phyloP scores from a whole-genome alignment of 306 rosid species.

The cucumber (Cucumis sativus) region DNA sequence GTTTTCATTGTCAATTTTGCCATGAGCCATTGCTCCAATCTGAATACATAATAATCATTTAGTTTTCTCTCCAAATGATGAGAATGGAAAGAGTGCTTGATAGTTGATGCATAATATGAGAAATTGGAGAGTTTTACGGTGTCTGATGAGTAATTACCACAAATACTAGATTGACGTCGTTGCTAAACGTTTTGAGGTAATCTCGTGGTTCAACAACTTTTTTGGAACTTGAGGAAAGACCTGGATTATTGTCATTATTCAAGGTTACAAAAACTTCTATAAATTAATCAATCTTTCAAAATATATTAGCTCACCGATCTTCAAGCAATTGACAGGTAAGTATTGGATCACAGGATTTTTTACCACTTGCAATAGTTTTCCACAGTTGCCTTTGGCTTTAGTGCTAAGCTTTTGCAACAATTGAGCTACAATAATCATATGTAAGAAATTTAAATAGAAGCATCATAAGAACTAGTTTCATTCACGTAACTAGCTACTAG shows the following conservation, averaged over 20 bases:
- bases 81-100: not conserved
- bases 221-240: constrained; percentile 5
- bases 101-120: not conserved
- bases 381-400: constrained; percentile 6
- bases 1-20: constrained; percentile 9
- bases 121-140: not conserved
- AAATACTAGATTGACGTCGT: not conserved
- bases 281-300: not conserved
- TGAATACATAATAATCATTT: not conserved
- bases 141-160: not conserved
- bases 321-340: constrained; percentile 5
- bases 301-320: constrained; percentile 2
- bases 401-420: constrained; percentile 7
- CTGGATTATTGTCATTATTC: not conserved
- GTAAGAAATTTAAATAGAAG: not conserved
- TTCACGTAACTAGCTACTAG: too few relatives aligned
- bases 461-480: not conserved
- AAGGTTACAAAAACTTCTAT: not conserved
- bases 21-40: constrained; percentile 31
- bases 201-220: not conserved
- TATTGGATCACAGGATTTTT: constrained; percentile 1
- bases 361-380: constrained; percentile 3
- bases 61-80: not conserved
- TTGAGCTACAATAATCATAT: not conserved
- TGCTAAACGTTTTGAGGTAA: not conserved